These are phyloP conservation scores for Cryptococcus sp. DNA, from an alignment of 1,284 basidiomycete genomes.

Conservation along the genomic window DNA sequence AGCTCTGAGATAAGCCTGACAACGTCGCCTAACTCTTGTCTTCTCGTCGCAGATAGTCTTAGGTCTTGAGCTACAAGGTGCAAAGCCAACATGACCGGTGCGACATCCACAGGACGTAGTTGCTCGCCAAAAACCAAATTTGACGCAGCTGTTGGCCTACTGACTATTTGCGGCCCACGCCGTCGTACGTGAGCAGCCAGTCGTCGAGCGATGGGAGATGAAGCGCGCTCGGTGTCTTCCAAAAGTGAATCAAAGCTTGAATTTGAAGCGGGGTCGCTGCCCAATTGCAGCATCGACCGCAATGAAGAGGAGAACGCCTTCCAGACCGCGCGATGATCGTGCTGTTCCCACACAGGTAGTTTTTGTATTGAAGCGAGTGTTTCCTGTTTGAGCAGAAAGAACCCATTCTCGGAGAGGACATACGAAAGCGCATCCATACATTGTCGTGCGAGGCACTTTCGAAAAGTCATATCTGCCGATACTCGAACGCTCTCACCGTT, in stretches of 20 bases:
- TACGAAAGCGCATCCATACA: slow-evolving; percentile 65
- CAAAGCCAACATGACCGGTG: slow-evolving; percentile 61
- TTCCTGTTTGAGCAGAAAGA: slow-evolving; percentile 60
- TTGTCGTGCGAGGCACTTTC: slow-evolving; percentile 61
- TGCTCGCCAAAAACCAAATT: not conserved
- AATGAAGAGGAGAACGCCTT: slow-evolving; percentile 13
- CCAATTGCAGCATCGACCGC: slow-evolving; percentile 9
- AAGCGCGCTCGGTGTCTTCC: slow-evolving; percentile 5
- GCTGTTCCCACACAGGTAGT: slow-evolving; percentile 7
- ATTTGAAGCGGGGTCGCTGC: not conserved
- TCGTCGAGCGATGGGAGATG: slow-evolving; percentile 55
- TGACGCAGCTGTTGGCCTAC: not conserved
- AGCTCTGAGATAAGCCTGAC: slow-evolving; percentile 67
- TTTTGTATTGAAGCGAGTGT: slow-evolving; percentile 58
- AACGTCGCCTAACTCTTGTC: slow-evolving; percentile 62
- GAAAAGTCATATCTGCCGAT: slow-evolving; percentile 59
- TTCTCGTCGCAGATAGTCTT: slow-evolving; percentile 50
- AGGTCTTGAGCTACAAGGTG: slow-evolving; percentile 71
- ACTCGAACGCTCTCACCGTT: slow-evolving; percentile 58
- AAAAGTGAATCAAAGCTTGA: not conserved
- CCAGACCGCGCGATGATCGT: slow-evolving; percentile 15
- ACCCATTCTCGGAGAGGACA: slow-evolving; percentile 55
- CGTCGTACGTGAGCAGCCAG: slow-evolving; percentile 48
- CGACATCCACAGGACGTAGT: slow-evolving; percentile 1
- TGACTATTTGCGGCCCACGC: not conserved